These are phyloP conservation scores for Microcera coccophila DNA, from an alignment of 2,329 filamentous ascomycete genomes.

Conservation along the genomic window DNA sequence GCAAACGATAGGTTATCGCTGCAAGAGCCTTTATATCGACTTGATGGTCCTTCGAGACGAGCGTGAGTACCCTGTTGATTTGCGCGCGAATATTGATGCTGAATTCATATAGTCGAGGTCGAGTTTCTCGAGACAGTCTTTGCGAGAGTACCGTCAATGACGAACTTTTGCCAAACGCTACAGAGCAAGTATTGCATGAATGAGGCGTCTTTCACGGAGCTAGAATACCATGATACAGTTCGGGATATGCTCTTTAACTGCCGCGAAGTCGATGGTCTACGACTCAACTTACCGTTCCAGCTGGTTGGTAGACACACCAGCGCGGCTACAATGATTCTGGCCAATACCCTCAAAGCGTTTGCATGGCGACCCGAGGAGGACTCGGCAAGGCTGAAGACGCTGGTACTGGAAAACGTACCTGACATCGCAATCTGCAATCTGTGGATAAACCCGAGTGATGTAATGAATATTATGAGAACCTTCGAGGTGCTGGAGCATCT, in stretches of 20 bases:
- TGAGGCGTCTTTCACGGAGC: conserved; percentile 46
- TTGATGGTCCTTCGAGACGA: conserved; percentile 52
- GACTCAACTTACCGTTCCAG: conserved; percentile 50
- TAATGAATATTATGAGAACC: conserved; percentile 44
- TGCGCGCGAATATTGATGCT: not conserved
- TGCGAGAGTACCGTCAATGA: conserved; percentile 43
- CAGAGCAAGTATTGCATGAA: conserved; percentile 47
- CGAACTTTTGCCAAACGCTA: conserved; percentile 41
- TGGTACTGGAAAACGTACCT: conserved; percentile 50
- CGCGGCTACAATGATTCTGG: conserved; percentile 49
- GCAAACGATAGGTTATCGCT: conserved; percentile 45
- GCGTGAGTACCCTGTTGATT: conserved; percentile 31
- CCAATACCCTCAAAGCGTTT: conserved; percentile 49
- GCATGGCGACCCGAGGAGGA: conserved; percentile 43
- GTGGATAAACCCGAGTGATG: conserved; percentile 49
- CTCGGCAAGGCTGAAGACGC: conserved; percentile 38
- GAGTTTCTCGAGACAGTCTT: conserved; percentile 46
- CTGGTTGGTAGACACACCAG: conserved; percentile 44
- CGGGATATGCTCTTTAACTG: conserved; percentile 43
- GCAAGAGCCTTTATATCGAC: conserved; percentile 49
- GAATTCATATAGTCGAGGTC: conserved; percentile 42
- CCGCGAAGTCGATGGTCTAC: conserved; percentile 43
- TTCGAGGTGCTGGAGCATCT: conserved; percentile 43
- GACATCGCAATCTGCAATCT: conserved; percentile 46
- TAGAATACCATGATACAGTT: conserved; percentile 42